A percentile compares a stretch with the other conserved stretches of the same genome.
phyloP scores from a whole-genome alignment of 805 yeast species.

The Candida montana region DNA sequence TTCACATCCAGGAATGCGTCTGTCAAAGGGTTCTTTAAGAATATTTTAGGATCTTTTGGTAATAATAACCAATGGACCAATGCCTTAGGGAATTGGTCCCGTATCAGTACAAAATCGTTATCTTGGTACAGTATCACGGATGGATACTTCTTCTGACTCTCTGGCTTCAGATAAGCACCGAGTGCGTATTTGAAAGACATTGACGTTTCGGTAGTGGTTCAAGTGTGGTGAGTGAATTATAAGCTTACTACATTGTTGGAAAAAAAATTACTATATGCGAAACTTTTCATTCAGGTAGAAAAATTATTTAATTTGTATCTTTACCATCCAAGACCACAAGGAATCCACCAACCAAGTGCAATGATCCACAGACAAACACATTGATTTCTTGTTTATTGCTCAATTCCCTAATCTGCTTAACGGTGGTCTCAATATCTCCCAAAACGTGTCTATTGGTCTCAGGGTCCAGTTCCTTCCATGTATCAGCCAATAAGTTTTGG shows the following conservation, averaged over 20 bases:
- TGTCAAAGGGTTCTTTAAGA: slow-evolving; percentile 43
- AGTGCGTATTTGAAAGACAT: slow-evolving; percentile 50
- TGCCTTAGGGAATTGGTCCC: slow-evolving; percentile 63
- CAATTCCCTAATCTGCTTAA: slow-evolving; percentile 40
- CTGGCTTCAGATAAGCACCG: slow-evolving; percentile 46
- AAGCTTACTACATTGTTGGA: too few relatives aligned
- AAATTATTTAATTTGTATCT: slow-evolving; percentile 1
- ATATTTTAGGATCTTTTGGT: slow-evolving; percentile 41
- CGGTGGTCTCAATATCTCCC: slow-evolving; percentile 72
- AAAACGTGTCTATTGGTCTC: slow-evolving; percentile 45
- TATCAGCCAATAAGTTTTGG: slow-evolving; percentile 66
- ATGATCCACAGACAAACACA: slow-evolving; percentile 89
- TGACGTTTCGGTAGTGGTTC: not conserved
- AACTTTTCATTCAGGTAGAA: not conserved
- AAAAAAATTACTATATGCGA: too few relatives aligned
- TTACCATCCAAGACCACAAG: slow-evolving; percentile 67
- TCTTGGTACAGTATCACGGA: slow-evolving; percentile 43
- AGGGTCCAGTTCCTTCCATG: slow-evolving; percentile 57
- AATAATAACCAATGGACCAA: slow-evolving; percentile 53
- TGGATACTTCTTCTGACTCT: slow-evolving; percentile 19
- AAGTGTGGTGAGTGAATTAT: too few relatives aligned
- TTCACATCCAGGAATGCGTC: slow-evolving; percentile 24
- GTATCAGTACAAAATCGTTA: slow-evolving; percentile 47
- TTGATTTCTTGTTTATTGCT: slow-evolving; percentile 36
- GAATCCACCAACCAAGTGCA: slow-evolving; percentile 92